Conservation (phyloP, 2,329 filamentous ascomycete genomes). For the Phialophora chinensis region DNA sequence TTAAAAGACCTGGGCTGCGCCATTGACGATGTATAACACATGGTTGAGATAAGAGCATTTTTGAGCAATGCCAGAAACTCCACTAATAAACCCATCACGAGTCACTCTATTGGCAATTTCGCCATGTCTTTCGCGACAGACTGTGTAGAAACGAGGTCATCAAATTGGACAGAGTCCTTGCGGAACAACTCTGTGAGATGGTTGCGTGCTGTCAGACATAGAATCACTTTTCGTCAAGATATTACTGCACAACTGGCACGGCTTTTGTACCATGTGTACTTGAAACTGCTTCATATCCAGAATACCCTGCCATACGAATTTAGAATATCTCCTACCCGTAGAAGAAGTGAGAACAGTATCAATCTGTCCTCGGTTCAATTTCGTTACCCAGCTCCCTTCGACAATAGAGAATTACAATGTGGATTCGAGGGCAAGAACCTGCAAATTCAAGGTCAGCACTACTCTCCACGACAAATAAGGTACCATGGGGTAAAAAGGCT, state of each 20-base stretch:
- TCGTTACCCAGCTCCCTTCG: neutral
- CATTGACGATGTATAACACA: neutral
- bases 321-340: neutral
- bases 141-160: neutral
- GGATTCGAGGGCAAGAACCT: constrained; percentile 63
- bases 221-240: neutral
- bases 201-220: neutral
- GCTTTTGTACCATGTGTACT: neutral
- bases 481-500: constrained; percentile 8
- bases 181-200: neutral
- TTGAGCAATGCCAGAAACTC: neutral
- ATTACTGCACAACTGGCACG: neutral
- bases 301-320: neutral
- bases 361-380: neutral
- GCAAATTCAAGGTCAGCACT: constrained; percentile 34
- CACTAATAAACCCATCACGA: neutral
- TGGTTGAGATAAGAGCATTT: neutral
- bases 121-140: neutral
- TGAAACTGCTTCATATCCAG: neutral
- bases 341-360: neutral
- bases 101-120: neutral
- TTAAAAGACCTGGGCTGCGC: neutral
- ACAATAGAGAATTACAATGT: constrained; percentile 42
- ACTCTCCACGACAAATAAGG: neutral
- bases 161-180: neutral